phyloP scores from a whole-genome alignment of 163 green algal species.

The Scenedesmus sp. region DNA sequence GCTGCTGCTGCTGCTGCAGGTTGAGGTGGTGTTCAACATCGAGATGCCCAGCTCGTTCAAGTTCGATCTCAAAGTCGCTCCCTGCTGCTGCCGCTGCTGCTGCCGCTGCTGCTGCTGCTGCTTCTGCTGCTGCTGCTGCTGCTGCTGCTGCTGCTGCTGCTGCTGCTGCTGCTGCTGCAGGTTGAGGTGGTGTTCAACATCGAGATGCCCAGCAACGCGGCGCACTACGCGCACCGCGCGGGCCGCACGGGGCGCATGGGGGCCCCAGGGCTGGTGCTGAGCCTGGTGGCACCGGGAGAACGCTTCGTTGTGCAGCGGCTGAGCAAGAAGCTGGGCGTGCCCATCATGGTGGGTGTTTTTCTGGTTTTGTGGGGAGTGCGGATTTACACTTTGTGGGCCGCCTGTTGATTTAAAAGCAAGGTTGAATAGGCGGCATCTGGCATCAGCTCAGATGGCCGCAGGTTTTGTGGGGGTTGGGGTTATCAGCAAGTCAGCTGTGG shows the following conservation, averaged over 20 bases:
- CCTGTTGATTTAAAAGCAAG: too few relatives aligned
- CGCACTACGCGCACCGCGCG: constrained; percentile 95
- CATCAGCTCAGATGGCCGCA: too few relatives aligned
- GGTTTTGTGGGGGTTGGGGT: too few relatives aligned
- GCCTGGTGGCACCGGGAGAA: constrained; percentile 76
- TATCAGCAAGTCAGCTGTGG: constrained; percentile 33
- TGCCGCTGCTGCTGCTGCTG: not conserved
- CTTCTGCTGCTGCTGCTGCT: not conserved
- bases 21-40: not conserved
- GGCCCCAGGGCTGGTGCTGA: constrained; percentile 76
- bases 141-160: not conserved
- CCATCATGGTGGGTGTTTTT: constrained; percentile 36
- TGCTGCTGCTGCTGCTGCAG: constrained; percentile 25
- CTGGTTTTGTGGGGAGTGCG: not conserved
- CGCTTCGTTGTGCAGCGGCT: constrained; percentile 88
- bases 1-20: not conserved
- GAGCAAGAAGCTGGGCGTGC: constrained; percentile 72
- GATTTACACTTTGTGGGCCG: not conserved
- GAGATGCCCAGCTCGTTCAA: too few relatives aligned
- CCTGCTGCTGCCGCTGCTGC: not conserved
- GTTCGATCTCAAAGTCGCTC: too few relatives aligned
- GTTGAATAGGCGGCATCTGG: too few relatives aligned
- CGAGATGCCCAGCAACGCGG: constrained; percentile 90
- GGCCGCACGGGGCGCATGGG: constrained; percentile 92
- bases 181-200: constrained; percentile 93